These are phyloP conservation scores for Aspergillus tamarii DNA, from an alignment of 2,329 filamentous ascomycete species.

Conservation along the genomic window DNA sequence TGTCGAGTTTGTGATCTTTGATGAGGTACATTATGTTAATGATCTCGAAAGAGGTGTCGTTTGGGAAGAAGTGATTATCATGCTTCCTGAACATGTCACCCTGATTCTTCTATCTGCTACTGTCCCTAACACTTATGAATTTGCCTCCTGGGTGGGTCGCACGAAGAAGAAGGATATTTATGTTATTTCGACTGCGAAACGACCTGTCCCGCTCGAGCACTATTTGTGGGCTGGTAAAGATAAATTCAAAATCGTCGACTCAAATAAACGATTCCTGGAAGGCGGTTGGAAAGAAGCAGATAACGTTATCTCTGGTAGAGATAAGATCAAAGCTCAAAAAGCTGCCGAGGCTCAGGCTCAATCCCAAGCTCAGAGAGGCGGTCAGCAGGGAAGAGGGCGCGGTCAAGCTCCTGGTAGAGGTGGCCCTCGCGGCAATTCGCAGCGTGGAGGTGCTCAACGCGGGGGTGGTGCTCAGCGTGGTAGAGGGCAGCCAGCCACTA, in stretches of 20 bases:
- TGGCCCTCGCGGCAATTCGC: slow-evolving; percentile 38
- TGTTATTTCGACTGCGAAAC: slow-evolving; percentile 95
- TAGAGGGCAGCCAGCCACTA: slow-evolving; percentile 59
- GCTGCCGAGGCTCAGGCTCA: slow-evolving; percentile 55
- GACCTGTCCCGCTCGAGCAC: slow-evolving; percentile 92
- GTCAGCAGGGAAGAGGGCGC: slow-evolving; percentile 57
- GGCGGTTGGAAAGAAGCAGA: slow-evolving; percentile 95
- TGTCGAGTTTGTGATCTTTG: slow-evolving; percentile 98
- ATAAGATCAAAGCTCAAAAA: slow-evolving; percentile 68
- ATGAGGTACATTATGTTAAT: slow-evolving; percentile 98
- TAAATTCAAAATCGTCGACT: slow-evolving; percentile 91
- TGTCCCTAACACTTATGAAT: slow-evolving; percentile 96
- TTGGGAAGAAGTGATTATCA: slow-evolving; percentile 99
- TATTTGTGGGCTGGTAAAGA: slow-evolving; percentile 94
- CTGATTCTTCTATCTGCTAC: slow-evolving; percentile 94
- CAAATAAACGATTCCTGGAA: slow-evolving; percentile 88
- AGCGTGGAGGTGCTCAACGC: slow-evolving; percentile 46
- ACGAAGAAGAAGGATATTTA: slow-evolving; percentile 99
- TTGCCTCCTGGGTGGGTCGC: slow-evolving; percentile 95
- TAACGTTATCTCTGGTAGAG: slow-evolving; percentile 75
- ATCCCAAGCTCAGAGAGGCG: slow-evolving; percentile 57
- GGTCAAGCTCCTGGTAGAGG: slow-evolving; percentile 55
- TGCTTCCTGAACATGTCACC: slow-evolving; percentile 96
- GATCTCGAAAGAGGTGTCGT: slow-evolving; percentile 94
- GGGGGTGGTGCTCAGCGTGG: slow-evolving; percentile 54